phyloP scores from a whole-genome alignment of 306 rosid genomes.

The Parietaria judaica region DNA sequence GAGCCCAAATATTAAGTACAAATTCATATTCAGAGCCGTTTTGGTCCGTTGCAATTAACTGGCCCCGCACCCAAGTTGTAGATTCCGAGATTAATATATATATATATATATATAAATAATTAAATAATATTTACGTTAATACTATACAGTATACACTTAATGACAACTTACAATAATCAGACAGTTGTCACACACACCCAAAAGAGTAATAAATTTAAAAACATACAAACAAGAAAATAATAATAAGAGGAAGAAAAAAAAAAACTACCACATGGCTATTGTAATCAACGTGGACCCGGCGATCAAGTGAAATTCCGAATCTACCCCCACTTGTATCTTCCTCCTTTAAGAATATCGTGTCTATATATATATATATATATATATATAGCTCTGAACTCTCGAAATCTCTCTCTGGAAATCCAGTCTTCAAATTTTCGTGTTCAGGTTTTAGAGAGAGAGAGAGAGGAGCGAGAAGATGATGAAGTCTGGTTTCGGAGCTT shows the following conservation, averaged over 20 bases:
- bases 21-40: too few species aligned
- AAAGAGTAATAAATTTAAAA: too few species aligned
- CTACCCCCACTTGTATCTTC: background rate
- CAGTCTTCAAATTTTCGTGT: background rate
- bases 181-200: too few species aligned
- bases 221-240: too few species aligned
- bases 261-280: conserved; percentile 11
- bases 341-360: background rate
- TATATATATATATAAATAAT: too few species aligned
- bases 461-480: conserved; percentile 10
- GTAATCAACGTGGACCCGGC: background rate
- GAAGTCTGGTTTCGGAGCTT: conserved; percentile 26
- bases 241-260: background rate
- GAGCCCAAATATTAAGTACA: too few species aligned
- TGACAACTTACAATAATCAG: too few species aligned
- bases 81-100: too few species aligned
- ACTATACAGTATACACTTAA: too few species aligned
- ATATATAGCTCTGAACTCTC: conserved; percentile 10
- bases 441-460: conserved; percentile 3
- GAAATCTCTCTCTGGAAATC: background rate
- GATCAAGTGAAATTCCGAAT: background rate
- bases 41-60: too few species aligned
- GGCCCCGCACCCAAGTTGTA: too few species aligned
- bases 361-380: conserved; percentile 7
- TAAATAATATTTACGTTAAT: too few species aligned